Evolutionary conservation across 2,329 filamentous ascomycete species (phyloP), one percentile per base, ranked within the genome.

Genomic region (Ophioceras dolichostomum): DNA sequence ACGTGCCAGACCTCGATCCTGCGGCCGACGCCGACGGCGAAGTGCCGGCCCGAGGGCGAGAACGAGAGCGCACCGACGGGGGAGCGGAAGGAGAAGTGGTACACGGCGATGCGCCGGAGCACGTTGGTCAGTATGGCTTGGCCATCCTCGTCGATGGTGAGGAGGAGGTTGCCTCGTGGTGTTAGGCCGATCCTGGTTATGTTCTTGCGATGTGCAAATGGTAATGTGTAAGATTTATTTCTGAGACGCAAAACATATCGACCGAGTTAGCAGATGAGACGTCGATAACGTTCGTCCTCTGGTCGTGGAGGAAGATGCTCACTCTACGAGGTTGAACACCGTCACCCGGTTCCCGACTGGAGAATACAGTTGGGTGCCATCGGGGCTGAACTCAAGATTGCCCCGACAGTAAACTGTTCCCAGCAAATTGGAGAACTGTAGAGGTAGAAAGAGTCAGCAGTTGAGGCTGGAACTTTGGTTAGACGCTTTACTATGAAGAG

Each of bases 331-430:
- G 57, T 98, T 89, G 60, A 98, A 98, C 37, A 96, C 83, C 2
- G 89, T 86, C 43, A 98, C 87, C 55, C 87, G 73, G 63, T 96
- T 98, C 56, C 91, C 91, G 37, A 98, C 91, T 7, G 91, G 93
- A 32, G 91, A 98, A 53, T 93, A 84, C 47, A 98, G 73, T 63
- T 86, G 89, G 51, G 85, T 91, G 56, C 93, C 93, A 73, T 98
- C 89, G 43, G 88, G 86, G 51, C 85, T 93, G 68, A 93, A 98
- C 56, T 95, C 73, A 53, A 98, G 75, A 59, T 96, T 98, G 62
- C 93, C 91, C 74, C 88, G 85, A 67, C 87, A 86, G 69, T 96
- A 98, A 56, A 98, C 91, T 49, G 91, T 98, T 57, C 91, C 93
- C 54, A 98, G 76, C 58, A 98, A 75, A 64, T 96, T 98, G 58